Evolutionary conservation across 805 yeast genomes (phyloP), one percentile per base, ranked within the genome.

Genomic region (Wickerhamomyces bovis): DNA sequence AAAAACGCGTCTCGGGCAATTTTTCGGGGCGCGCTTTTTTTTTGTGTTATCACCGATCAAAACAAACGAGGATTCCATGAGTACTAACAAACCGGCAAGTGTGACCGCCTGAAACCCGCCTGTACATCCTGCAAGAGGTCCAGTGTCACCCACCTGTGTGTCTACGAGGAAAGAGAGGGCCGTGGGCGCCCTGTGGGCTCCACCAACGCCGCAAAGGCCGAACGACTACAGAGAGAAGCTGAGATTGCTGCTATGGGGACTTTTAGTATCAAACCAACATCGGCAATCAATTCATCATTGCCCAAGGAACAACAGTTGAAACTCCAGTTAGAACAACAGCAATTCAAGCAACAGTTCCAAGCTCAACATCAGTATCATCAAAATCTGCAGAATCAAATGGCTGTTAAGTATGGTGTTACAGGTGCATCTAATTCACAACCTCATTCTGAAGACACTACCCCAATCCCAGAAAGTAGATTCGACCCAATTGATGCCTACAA

Each of bases 101-200:
- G 64, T 45, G 64, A 60, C 42, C 52, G 61, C 44, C 53, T 38
- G 3, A 56, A 55, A 40, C 64, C 64, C 3, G 58, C 52, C 2
- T 60, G 64, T 40, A 39, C 49, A 1, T 48, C 62, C 0, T 60
- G 64, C 41, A 53, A 47, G 47, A 57, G 54, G 52, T 53, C 62
- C 41, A 57, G 53, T 35, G 46, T 53, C 36, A 50, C 53, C 19
- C 61, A 56, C 42, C 22, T 55, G 42, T 60, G 63, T 48, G 46
- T 50, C 6, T 60, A 56, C 31, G 63, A 60, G 21, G 63, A 57
- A 20, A 51, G 55, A 1, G 48, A 28, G 12, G 28, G 48, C 36
- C 42, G 51, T 25, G 51, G 46, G 2, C 42, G 48, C 16, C 42
- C 42, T 3, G 41, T 45, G 26, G 41, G 26, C 30, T 19, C 45